phyloP scores from a whole-genome alignment of 345 rosid species.

The Moricandia moricandioides region DNA sequence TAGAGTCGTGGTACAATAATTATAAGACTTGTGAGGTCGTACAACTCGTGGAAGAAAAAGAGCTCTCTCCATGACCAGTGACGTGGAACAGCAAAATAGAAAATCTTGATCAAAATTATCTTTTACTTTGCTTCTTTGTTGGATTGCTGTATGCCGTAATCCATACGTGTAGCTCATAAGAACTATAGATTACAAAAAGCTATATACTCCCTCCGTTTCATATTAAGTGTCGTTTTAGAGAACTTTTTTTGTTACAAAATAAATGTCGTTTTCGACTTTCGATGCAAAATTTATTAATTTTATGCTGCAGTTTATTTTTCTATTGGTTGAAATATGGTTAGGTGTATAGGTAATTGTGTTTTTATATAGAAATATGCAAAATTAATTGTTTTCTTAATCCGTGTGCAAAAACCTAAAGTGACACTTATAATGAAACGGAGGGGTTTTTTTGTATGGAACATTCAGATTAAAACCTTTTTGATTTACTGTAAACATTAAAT shows the following conservation, averaged over 20 bases:
- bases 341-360: too few species aligned
- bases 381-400: too few species aligned
- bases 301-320: too few species aligned
- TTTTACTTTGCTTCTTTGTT: neutral
- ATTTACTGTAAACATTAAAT: neutral
- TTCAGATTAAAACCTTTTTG: neutral
- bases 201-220: too few species aligned
- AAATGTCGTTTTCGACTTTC: too few species aligned
- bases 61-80: neutral
- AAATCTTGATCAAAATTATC: neutral
- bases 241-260: too few species aligned
- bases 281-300: too few species aligned
- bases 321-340: too few species aligned
- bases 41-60: constrained; percentile 12
- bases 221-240: too few species aligned
- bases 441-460: neutral
- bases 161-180: neutral
- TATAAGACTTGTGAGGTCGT: constrained; percentile 4
- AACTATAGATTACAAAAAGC: constrained; percentile 7
- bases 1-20: neutral
- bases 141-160: neutral
- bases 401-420: too few species aligned
- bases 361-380: too few species aligned
- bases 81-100: constrained; percentile 17
- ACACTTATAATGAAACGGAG: too few species aligned